Conservation (phyloP, 139 green algal species). For the Coccomyxa sp. region DNA sequence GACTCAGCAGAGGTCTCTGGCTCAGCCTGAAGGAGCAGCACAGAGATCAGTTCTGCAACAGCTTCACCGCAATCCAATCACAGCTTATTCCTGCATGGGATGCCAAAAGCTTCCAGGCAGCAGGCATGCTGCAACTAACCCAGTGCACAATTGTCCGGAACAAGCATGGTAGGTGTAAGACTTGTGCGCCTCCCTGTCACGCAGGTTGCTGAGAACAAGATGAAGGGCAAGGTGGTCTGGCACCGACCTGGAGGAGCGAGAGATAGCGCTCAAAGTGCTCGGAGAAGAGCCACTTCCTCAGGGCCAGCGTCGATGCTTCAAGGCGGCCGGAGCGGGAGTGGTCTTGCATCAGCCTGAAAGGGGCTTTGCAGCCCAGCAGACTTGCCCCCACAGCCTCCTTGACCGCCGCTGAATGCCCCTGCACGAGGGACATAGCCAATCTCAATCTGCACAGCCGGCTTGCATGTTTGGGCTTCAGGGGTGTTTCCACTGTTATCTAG, state of each 20-base stretch:
- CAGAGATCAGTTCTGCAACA: no score
- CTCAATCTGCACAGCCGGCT: no score
- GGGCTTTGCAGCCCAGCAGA: conserved; percentile 21
- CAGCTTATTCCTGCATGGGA: no score
- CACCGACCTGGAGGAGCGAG: not conserved
- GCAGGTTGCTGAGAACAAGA: no score
- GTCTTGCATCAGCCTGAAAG: conserved; percentile 28
- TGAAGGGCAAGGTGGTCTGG: no score
- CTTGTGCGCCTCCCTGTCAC: no score
- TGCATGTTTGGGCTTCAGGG: not conserved
- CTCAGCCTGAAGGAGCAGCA: no score
- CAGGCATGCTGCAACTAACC: no score
- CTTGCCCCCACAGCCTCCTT: conserved; percentile 27
- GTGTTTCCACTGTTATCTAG: not conserved
- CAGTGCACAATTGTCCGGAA: no score
- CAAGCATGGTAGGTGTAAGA: no score
- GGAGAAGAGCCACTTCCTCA: conserved; percentile 34
- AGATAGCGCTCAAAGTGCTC: conserved; percentile 16
- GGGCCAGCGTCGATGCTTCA: conserved; percentile 15
- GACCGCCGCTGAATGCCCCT: conserved; percentile 19
- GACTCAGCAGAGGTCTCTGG: not conserved
- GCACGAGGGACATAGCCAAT: not conserved
- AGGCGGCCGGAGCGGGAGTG: conserved; percentile 14
- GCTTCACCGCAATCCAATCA: no score
- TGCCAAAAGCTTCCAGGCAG: no score